Percentiles rank a stretch among this genome's conserved stretches.
Evolutionary conservation across 2,329 filamentous ascomycete genomes (phyloP).

Genomic region (Fusarium nurragi): DNA sequence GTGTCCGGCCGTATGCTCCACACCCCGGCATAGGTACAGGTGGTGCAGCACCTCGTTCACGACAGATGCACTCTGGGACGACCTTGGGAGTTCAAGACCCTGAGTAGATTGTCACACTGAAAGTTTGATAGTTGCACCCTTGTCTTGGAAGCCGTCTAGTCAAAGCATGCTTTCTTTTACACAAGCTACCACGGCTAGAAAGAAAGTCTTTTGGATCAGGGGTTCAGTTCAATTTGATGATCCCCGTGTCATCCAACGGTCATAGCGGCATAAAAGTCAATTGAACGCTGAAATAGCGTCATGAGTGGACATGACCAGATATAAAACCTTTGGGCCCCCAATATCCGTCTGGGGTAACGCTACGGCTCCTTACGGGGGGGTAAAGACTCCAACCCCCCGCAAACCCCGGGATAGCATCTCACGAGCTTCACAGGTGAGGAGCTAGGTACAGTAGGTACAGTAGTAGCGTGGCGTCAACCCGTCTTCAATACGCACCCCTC

Average conservation of each 20-base stretch:
- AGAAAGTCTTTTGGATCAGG: not conserved
- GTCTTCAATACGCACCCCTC: constrained; percentile 17
- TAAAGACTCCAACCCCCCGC: constrained; percentile 8
- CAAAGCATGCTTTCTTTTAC: not conserved
- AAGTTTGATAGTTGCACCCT: constrained; percentile 8
- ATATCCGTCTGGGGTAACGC: constrained; percentile 21
- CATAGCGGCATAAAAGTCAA: not conserved
- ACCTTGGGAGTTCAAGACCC: constrained; percentile 1
- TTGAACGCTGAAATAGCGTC: not conserved
- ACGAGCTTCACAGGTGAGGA: constrained; percentile 7
- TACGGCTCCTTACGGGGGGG: constrained; percentile 2
- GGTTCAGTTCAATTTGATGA: not conserved
- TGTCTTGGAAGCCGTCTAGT: not conserved
- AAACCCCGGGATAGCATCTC: constrained; percentile 23
- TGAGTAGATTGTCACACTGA: not conserved
- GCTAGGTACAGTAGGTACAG: constrained; percentile 1
- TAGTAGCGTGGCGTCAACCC: constrained; percentile 16
- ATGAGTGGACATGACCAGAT: not conserved
- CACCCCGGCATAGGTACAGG: constrained; percentile 1
- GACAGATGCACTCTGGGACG: constrained; percentile 4
- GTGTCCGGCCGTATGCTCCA: constrained; percentile 12
- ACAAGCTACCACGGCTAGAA: not conserved
- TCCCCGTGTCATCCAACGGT: constrained; percentile 1
- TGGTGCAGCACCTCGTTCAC: constrained; percentile 6
- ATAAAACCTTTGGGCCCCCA: constrained; percentile 3